Conservation (phyloP, 164 flowering plant species). For the Sedum album region DNA sequence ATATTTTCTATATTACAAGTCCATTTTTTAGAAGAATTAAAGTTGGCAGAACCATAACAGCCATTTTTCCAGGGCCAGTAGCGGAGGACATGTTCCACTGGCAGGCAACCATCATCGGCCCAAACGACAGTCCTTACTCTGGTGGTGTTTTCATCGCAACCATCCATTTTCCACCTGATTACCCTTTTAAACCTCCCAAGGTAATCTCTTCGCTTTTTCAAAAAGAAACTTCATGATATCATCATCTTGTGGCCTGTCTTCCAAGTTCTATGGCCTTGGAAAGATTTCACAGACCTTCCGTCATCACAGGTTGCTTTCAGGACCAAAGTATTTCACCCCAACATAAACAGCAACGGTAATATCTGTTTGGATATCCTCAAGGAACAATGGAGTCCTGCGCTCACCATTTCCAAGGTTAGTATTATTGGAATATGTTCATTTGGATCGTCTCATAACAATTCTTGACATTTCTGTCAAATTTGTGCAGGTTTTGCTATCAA, state of each 20-base stretch:
- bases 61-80: conserved; percentile 46
- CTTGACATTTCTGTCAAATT: neutral
- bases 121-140: conserved; percentile 61
- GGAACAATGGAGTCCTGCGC: conserved; percentile 72
- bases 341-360: conserved; percentile 59
- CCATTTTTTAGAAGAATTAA: neutral
- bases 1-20: neutral
- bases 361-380: conserved; percentile 65
- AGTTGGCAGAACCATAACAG: no score
- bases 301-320: conserved; percentile 51
- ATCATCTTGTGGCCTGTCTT: no score
- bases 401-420: conserved; percentile 55
- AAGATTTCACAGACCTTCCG: neutral
- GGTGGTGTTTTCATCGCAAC: conserved; percentile 63
- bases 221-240: neutral
- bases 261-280: neutral
- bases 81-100: conserved; percentile 78
- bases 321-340: conserved; percentile 62
- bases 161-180: conserved; percentile 66
- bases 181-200: conserved; percentile 78
- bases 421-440: no score
- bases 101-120: conserved; percentile 78
- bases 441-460: neutral
- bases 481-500: conserved; percentile 56
- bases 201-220: conserved; percentile 14